Percentiles rank a stretch among this genome's conserved stretches.
These are phyloP conservation scores for Dactylellina parvicollis DNA, from an alignment of 2,329 filamentous ascomycete species.

Conservation along the genomic window DNA sequence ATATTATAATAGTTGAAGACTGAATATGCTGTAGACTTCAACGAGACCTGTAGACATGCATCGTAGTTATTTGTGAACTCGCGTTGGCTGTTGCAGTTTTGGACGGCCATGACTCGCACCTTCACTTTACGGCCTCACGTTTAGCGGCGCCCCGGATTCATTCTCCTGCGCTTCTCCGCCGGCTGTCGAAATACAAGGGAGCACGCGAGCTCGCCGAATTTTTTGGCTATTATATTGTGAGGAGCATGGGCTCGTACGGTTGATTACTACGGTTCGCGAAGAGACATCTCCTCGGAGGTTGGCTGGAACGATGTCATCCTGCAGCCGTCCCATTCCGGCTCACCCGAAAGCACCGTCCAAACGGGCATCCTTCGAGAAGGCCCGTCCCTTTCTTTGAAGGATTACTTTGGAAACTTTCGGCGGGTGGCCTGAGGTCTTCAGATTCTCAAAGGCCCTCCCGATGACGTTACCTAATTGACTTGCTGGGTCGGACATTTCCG, in stretches of 20 bases:
- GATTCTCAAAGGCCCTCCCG: too few relatives aligned
- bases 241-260: too few relatives aligned
- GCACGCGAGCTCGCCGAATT: neutral
- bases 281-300: constrained; percentile 40
- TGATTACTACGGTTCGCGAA: neutral
- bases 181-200: neutral
- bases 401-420: neutral
- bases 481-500: constrained; percentile 39
- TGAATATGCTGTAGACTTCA: too few relatives aligned
- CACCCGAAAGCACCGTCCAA: constrained; percentile 8
- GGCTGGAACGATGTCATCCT: constrained; percentile 26
- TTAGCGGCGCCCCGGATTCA: neutral
- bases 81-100: too few relatives aligned
- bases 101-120: too few relatives aligned
- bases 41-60: too few relatives aligned
- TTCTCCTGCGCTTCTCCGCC: neutral
- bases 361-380: constrained; percentile 26
- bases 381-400: neutral
- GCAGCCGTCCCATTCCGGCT: constrained; percentile 42
- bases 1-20: too few relatives aligned
- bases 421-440: constrained; percentile 26
- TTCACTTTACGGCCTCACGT: too few relatives aligned
- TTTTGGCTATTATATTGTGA: too few relatives aligned
- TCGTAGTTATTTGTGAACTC: too few relatives aligned
- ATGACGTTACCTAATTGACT: constrained; percentile 41